phyloP scores from a whole-genome alignment of 1,284 basidiomycete genomes.

The Violaceomyces palustris region DNA sequence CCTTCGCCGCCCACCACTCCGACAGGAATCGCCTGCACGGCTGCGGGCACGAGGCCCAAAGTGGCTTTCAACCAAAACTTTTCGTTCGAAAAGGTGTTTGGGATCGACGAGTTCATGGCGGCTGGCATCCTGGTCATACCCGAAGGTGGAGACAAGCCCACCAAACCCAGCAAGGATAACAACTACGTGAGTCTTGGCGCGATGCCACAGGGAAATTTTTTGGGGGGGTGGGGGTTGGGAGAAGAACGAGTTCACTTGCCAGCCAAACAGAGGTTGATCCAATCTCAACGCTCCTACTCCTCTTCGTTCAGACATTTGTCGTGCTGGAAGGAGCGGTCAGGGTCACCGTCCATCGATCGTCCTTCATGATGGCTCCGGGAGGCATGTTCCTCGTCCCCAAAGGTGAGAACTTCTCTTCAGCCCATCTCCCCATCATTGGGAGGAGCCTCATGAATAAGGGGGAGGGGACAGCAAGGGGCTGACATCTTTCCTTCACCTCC shows the following conservation, averaged over 20 bases:
- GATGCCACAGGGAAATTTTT: not conserved
- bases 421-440: not conserved
- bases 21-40: slow-evolving; percentile 71
- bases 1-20: no score
- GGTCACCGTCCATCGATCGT: slow-evolving; percentile 73
- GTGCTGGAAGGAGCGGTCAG: slow-evolving; percentile 68
- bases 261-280: no score
- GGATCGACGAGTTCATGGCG: slow-evolving; percentile 84
- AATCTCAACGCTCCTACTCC: no score
- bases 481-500: not conserved
- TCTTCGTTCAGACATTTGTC: slow-evolving; percentile 40
- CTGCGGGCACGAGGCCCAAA: slow-evolving; percentile 62
- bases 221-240: no score
- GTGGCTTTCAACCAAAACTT: slow-evolving; percentile 63
- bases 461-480: not conserved
- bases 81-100: slow-evolving; percentile 88
- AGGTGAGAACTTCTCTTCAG: slow-evolving; percentile 58
- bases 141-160: slow-evolving; percentile 70
- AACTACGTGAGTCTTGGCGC: slow-evolving; percentile 80
- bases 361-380: slow-evolving; percentile 71
- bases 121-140: slow-evolving; percentile 81
- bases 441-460: not conserved
- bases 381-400: slow-evolving; percentile 86
- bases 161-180: slow-evolving; percentile 86
- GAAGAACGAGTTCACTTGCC: no score